phyloP scores from a whole-genome alignment of 345 rosid genomes.

The Ricinus communis region DNA sequence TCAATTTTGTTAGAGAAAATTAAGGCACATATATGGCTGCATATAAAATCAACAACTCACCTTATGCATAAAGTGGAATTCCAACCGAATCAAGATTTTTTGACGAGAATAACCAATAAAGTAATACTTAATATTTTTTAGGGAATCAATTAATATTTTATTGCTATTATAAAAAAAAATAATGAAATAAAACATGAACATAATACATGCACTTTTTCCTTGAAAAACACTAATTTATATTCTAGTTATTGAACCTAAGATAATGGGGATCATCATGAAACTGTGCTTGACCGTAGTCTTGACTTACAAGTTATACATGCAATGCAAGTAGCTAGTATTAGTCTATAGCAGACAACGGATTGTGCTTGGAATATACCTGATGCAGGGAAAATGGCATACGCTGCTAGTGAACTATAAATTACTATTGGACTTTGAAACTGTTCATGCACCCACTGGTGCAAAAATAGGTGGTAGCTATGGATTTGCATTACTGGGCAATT shows the following conservation, averaged over 20 bases:
- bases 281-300: background rate
- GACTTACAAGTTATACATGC: background rate
- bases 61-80: no score
- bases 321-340: no score
- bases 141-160: no score
- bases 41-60: no score
- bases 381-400: slow-evolving; percentile 9
- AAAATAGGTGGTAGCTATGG: slow-evolving; percentile 3
- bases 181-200: no score
- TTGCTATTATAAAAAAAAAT: no score
- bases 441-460: background rate
- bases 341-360: background rate
- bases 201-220: no score
- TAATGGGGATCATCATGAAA: background rate
- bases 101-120: no score
- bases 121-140: no score
- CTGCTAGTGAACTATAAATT: slow-evolving; percentile 11
- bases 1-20: background rate
- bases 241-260: no score
- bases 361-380: slow-evolving; percentile 27
- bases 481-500: slow-evolving; percentile 30
- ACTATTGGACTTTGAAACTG: background rate
- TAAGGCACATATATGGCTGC: background rate
- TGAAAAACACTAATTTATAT: no score
- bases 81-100: no score